Evolutionary conservation across 768 basidiomycete genomes (phyloP).

Genomic region (Tylopilus vinaceipallidus): DNA sequence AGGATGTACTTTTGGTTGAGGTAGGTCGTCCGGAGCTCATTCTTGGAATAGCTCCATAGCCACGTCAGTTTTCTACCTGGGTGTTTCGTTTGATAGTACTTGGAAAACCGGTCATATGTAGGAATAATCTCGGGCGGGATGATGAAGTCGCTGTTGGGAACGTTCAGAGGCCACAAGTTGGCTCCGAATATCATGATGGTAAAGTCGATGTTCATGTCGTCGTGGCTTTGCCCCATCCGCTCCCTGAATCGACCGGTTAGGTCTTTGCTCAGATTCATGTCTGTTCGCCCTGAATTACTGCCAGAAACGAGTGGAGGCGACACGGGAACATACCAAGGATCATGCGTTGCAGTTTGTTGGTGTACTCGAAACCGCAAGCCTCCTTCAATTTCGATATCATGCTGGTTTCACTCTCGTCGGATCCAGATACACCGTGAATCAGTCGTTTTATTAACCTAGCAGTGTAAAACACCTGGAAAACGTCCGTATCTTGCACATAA

Average conservation of each 20-base stretch:
- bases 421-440: slow-evolving; percentile 86
- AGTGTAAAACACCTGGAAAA: slow-evolving; percentile 97
- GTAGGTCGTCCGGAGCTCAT: slow-evolving; percentile 93
- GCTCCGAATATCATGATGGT: slow-evolving; percentile 92
- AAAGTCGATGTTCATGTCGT: slow-evolving; percentile 88
- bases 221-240: slow-evolving; percentile 83
- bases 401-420: slow-evolving; percentile 93
- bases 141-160: slow-evolving; percentile 81
- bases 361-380: slow-evolving; percentile 95
- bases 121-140: slow-evolving; percentile 86
- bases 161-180: slow-evolving; percentile 92
- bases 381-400: slow-evolving; percentile 99
- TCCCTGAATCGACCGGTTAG: slow-evolving; percentile 94
- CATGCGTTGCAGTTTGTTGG: slow-evolving; percentile 94
- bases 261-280: slow-evolving; percentile 95
- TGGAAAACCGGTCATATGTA: slow-evolving; percentile 87
- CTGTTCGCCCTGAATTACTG: slow-evolving; percentile 39
- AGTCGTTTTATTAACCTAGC: slow-evolving; percentile 92
- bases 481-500: slow-evolving; percentile 98
- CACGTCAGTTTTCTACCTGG: slow-evolving; percentile 94
- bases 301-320: neutral
- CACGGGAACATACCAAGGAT: slow-evolving; percentile 73
- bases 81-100: slow-evolving; percentile 92
- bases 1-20: slow-evolving; percentile 93
- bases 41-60: slow-evolving; percentile 98